A percentile compares a stretch with the other conserved stretches of the same genome.
Evolutionary conservation across 192 early-diverging fungal genomes (phyloP).

Genomic region (Pecoramyces ruminantium): DNA sequence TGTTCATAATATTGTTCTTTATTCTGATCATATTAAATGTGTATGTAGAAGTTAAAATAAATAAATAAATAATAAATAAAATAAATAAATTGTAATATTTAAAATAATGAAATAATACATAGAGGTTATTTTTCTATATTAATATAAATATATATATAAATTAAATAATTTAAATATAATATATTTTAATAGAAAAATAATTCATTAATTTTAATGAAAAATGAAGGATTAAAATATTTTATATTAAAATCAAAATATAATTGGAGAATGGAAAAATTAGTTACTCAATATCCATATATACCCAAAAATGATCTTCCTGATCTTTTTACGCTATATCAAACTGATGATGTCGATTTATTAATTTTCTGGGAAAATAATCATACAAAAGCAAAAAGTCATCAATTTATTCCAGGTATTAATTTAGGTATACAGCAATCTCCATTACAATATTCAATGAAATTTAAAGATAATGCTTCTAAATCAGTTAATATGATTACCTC

Average conservation of each 20-base stretch:
- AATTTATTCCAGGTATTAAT: constrained; percentile 85
- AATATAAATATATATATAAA: no score
- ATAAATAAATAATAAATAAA: no score
- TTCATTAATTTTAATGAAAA: neutral
- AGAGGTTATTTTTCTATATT: no score
- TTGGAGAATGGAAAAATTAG: constrained; percentile 48
- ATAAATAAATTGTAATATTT: no score
- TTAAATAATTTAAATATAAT: no score
- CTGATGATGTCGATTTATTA: constrained; percentile 72
- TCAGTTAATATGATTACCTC: constrained; percentile 10
- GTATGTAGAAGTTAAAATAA: neutral
- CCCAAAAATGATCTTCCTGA: constrained; percentile 26
- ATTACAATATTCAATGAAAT: constrained; percentile 27
- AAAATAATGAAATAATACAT: no score
- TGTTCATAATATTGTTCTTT: neutral
- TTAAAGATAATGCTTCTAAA: constrained; percentile 21
- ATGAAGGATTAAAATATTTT: constrained; percentile 13
- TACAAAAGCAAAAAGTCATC: constrained; percentile 49
- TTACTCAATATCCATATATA: constrained; percentile 48
- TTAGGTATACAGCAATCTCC: constrained; percentile 59
- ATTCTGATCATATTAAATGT: constrained; percentile 13
- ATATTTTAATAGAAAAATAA: neutral
- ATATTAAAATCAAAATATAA: constrained; percentile 49
- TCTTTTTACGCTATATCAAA: constrained; percentile 72
- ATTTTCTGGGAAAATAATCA: constrained; percentile 60